Evolutionary conservation across 192 early-diverging fungal species (phyloP).

Genomic region (Backusella australiensis): DNA sequence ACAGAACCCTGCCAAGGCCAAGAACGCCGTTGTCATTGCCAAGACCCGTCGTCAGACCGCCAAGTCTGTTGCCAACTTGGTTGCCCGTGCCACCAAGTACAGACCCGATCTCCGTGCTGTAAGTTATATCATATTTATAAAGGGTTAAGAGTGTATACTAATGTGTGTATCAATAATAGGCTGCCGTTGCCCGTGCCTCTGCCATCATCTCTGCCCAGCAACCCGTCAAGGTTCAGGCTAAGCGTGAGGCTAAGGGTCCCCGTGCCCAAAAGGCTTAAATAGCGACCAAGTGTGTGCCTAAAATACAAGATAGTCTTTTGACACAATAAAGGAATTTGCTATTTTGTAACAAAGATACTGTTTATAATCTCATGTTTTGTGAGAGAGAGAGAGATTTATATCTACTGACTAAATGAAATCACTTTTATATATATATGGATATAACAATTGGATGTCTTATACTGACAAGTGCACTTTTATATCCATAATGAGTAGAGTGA

Average conservation of each 20-base stretch:
- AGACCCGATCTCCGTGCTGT: constrained; percentile 71
- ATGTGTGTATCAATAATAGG: constrained; percentile 32
- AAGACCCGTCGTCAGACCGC: constrained; percentile 63
- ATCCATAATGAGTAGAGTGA: too few relatives aligned
- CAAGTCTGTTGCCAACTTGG: constrained; percentile 61
- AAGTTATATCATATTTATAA: constrained; percentile 5
- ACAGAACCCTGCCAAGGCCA: constrained; percentile 52
- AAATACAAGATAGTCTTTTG: not conserved
- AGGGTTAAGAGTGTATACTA: too few relatives aligned
- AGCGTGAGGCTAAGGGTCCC: constrained; percentile 59
- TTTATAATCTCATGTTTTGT: too few relatives aligned
- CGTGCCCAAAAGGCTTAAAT: constrained; percentile 47
- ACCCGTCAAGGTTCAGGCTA: constrained; percentile 54
- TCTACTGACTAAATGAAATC: too few relatives aligned
- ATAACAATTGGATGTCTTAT: too few relatives aligned
- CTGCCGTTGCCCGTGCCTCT: constrained; percentile 71
- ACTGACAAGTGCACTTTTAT: too few relatives aligned
- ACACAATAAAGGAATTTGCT: not conserved
- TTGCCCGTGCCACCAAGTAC: constrained; percentile 54
- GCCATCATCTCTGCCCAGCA: constrained; percentile 65
- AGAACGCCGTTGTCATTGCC: constrained; percentile 52
- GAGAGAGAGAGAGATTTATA: too few relatives aligned
- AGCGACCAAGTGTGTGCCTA: not conserved
- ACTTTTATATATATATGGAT: too few relatives aligned
- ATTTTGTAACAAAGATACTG: not conserved